Evolutionary conservation across 768 basidiomycete genomes (phyloP), one percentile per base, ranked within the genome.

Genomic region (Exsudoporus frostii): DNA sequence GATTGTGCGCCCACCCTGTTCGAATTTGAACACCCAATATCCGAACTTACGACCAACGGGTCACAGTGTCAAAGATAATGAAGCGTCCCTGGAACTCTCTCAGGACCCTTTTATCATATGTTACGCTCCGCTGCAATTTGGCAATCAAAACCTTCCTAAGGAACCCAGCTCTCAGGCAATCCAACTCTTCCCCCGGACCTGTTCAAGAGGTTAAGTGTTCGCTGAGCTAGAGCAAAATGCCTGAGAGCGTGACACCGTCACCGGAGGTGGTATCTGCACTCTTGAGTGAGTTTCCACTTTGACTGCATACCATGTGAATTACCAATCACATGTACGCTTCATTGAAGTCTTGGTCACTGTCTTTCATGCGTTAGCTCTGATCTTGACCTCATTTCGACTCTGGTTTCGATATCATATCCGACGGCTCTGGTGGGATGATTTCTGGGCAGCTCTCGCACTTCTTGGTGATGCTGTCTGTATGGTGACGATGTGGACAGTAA

Each of bases 361-460:
- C 38, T 44, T 70, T 11, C 60, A 70, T 29, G 58, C 6, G 1
- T 29, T 58, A 2, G 60, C 56, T 19, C 10, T 69, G 4, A 43
- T 50, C 22, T 40, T 63, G 9, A 69, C 68, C 17, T 53, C 54
- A 2, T 66, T 70, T 46, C 59, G 64, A 41, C 60, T 70, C 19
- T 68, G 55, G 54, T 65, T 67, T 45, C 60, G 65, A 41, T 48
- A 59, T 41, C 38, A 54, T 24, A 56, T 59, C 22, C 52, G 54
- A 44, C 58, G 59, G 11, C 51, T 66, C n/a, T 63, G 67, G 69
- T 70, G 57, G 62, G 67, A 69, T 34, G 69, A 69, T 37, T 46
- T 68, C 15, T 66, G 56, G 56, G 69, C 65, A 7, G 47, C 55
- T 25, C 38, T 63, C 17, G 44, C 62, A 15, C 54, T 64, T 14